Evolutionary conservation across 495 filamentous ascomycete genomes (phyloP), one percentile per base, ranked within the genome.

Genomic region (Tetracladium setigerum): DNA sequence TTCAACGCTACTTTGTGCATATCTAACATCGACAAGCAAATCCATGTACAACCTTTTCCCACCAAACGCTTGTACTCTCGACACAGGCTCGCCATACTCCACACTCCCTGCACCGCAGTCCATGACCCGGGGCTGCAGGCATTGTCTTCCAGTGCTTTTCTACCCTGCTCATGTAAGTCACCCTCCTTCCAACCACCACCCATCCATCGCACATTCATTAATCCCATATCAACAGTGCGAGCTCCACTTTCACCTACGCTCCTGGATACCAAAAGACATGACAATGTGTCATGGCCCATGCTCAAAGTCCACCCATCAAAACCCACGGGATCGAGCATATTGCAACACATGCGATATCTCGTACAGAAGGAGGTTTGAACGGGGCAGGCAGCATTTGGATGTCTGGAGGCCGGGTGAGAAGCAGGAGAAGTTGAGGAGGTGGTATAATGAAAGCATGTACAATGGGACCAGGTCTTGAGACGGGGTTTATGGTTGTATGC

Each of bases 61-160:
- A 34, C 19, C 24, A 9, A 17, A 17, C 3, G n/a, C 1, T 2
- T 7, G 15, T 10, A 30, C 8, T 16, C 47, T 41, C 24, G 16
- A 17, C 11, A 41, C 35, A 9, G 53, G 53, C 22, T 37, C 38
- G 11, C 53, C 53, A 4, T 15, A 41, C 30, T 47, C 44, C 5
- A 7, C 0, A 3, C 22, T 19, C 14, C 53, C 53, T 1, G 22
- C 51, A 10, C 22, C 22, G 7, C 22, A 27, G 7, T 12, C 30
- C 30, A 13, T 16, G 6, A 11, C 14, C 4, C 10, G 27, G 14
- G 47, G 47, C 22, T 55, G 53, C 40, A 38, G 31, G 14, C 35
- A 43, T 32, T 55, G 53, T 17, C 18, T 44, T 15, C 53, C 53
- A 15, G 47, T 51, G 2, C 53, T 46, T 18, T 55, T 38, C 39